phyloP scores from a whole-genome alignment of 768 basidiomycete species.

The Boletus eberwhitei region DNA sequence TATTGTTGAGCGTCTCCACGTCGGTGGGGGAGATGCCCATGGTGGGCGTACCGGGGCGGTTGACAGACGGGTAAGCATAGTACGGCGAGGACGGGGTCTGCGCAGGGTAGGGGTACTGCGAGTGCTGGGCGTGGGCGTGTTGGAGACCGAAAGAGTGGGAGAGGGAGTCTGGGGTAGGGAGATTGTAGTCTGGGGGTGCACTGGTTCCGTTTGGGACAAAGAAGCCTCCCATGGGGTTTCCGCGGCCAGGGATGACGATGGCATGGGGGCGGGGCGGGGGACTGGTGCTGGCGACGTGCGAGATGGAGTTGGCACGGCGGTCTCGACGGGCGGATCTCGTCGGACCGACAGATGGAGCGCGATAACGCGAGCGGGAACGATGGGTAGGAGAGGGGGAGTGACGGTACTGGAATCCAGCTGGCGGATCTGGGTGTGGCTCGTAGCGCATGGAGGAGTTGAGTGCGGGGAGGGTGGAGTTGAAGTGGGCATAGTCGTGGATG shows the following conservation, averaged over 20 bases:
- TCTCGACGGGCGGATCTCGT: conserved; percentile 47
- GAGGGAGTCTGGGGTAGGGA: conserved; percentile 41
- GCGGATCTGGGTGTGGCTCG: conserved; percentile 41
- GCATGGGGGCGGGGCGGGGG: conserved; percentile 51
- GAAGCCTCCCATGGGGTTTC: conserved; percentile 30
- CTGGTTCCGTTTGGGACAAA: conserved; percentile 28
- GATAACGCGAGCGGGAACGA: conserved; percentile 47
- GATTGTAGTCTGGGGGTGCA: conserved; percentile 37
- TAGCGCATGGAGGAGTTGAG: conserved; percentile 52
- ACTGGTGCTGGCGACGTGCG: conserved; percentile 50
- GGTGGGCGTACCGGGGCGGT: conserved; percentile 15
- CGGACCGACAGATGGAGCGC: conserved; percentile 42
- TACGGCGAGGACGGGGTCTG: conserved; percentile 31
- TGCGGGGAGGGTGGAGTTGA: conserved; percentile 50
- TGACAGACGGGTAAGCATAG: conserved; percentile 19
- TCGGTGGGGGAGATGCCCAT: conserved; percentile 28
- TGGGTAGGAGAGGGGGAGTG: conserved; percentile 30
- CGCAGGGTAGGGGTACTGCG: conserved; percentile 26
- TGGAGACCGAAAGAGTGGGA: conserved; percentile 32
- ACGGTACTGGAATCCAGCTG: conserved; percentile 23
- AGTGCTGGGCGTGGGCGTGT: conserved; percentile 28
- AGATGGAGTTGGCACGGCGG: conserved; percentile 59
- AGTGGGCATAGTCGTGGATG: conserved; percentile 37
- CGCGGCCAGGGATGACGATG: conserved; percentile 61
- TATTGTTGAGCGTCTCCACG: conserved; percentile 20